Conservation (phyloP, 257 asterid genomes). For the Ilex aquifolium region DNA sequence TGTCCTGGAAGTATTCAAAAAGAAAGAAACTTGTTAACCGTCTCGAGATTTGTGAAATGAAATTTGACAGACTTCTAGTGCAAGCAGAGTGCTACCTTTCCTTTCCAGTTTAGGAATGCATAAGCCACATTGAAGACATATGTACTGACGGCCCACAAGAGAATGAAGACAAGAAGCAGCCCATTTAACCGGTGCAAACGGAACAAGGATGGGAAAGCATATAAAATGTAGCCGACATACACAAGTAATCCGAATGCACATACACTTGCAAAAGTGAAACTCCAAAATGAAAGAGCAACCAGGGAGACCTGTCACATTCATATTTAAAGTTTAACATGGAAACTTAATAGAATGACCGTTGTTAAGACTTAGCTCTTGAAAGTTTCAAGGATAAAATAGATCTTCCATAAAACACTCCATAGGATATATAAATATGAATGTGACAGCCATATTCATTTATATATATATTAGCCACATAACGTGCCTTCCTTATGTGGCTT, state of each 20-base stretch:
- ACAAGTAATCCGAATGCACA: conserved; percentile 96
- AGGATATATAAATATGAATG: too few relatives aligned
- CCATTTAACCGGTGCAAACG: conserved; percentile 92
- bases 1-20: conserved; percentile 52
- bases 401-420: too few relatives aligned
- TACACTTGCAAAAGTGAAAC: conserved; percentile 97
- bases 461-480: too few relatives aligned
- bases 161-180: conserved; percentile 93
- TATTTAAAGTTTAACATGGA: conserved; percentile 35
- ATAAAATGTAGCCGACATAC: conserved; percentile 84
- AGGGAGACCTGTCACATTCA: conserved; percentile 76
- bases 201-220: conserved; percentile 85
- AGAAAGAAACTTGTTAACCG: conserved; percentile 16
- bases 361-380: background rate
- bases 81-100: conserved; percentile 60
- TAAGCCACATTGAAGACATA: conserved; percentile 86
- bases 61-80: conserved; percentile 13
- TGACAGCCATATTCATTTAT: too few relatives aligned
- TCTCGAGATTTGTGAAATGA: conserved; percentile 1
- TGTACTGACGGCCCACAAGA: conserved; percentile 98
- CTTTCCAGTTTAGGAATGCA: conserved; percentile 76
- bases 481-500: too few relatives aligned
- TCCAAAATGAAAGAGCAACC: conserved; percentile 91
- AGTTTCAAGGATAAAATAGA: background rate
- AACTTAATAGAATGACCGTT: background rate